phyloP scores from a whole-genome alignment of 2,329 filamentous ascomycete genomes.

The Endocalyx cinctus region DNA sequence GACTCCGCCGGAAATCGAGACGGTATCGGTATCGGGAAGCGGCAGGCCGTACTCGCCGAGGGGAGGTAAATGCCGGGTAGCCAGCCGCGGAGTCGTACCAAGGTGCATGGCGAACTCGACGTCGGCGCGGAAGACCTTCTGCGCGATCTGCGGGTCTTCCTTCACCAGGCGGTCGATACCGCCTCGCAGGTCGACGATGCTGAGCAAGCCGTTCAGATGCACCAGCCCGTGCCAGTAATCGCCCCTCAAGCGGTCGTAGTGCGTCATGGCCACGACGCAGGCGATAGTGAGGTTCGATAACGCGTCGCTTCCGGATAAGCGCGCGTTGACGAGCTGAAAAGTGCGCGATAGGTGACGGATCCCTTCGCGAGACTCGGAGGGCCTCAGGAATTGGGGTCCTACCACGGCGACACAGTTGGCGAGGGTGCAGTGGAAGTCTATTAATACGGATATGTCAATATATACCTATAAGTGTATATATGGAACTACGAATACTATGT shows the following conservation, averaged over 20 bases:
- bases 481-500: too few relatives aligned
- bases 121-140: constrained; percentile 21
- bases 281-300: constrained; percentile 23
- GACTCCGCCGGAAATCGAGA: neutral
- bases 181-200: constrained; percentile 26
- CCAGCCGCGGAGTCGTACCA: constrained; percentile 14
- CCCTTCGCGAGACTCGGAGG: constrained; percentile 11
- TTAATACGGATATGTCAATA: too few relatives aligned
- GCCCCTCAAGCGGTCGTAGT: constrained; percentile 19
- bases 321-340: constrained; percentile 24
- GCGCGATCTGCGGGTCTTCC: constrained; percentile 12
- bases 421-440: constrained; percentile 25
- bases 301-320: constrained; percentile 18
- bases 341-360: constrained; percentile 21
- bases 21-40: neutral
- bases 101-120: constrained; percentile 20
- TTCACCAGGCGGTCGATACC: constrained; percentile 17
- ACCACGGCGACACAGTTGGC: constrained; percentile 14
- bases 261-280: constrained; percentile 21
- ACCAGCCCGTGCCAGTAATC: constrained; percentile 17
- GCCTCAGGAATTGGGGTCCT: neutral
- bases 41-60: constrained; percentile 3
- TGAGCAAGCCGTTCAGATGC: constrained; percentile 25
- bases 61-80: constrained; percentile 7
- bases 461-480: too few relatives aligned